Conservation (phyloP, 2,329 filamentous ascomycete species). For the Diaporthe citri region DNA sequence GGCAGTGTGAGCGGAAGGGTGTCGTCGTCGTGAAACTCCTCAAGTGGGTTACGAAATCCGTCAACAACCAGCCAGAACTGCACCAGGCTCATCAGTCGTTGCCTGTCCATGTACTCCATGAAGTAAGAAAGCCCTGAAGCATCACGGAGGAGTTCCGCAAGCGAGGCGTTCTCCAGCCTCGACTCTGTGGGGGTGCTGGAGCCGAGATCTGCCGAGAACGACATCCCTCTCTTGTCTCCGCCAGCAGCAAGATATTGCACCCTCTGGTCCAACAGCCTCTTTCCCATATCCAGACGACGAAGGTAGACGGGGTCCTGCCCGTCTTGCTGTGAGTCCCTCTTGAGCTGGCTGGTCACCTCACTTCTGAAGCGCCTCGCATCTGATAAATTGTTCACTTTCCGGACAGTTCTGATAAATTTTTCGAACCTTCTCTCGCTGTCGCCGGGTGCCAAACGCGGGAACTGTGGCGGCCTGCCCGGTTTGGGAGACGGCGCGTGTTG, state of each 20-base stretch:
- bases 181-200: constrained; percentile 60
- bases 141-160: constrained; percentile 90
- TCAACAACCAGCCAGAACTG: constrained; percentile 99
- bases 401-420: constrained; percentile 89
- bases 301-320: constrained; percentile 88
- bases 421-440: constrained; percentile 96
- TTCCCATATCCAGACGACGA: constrained; percentile 90
- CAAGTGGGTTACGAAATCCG: constrained; percentile 92
- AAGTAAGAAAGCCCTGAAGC: constrained; percentile 95
- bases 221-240: constrained; percentile 61
- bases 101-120: constrained; percentile 99
- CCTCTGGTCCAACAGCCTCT: constrained; percentile 88
- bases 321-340: constrained; percentile 83
- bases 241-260: constrained; percentile 84
- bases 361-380: constrained; percentile 93
- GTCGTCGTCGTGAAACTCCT: constrained; percentile 82
- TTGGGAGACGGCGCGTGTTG: constrained; percentile 91
- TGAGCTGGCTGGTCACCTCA: constrained; percentile 91
- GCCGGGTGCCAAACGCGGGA: constrained; percentile 82
- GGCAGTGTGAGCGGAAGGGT: constrained; percentile 71
- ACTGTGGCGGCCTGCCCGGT: constrained; percentile 72
- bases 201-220: constrained; percentile 43
- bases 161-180: constrained; percentile 78
- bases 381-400: constrained; percentile 90
- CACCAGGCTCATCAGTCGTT: constrained; percentile 86